A percentile compares a stretch with the other conserved stretches of the same genome.
phyloP scores from a whole-genome alignment of 2,329 filamentous ascomycete species.

The Hypoxylon sp. region DNA sequence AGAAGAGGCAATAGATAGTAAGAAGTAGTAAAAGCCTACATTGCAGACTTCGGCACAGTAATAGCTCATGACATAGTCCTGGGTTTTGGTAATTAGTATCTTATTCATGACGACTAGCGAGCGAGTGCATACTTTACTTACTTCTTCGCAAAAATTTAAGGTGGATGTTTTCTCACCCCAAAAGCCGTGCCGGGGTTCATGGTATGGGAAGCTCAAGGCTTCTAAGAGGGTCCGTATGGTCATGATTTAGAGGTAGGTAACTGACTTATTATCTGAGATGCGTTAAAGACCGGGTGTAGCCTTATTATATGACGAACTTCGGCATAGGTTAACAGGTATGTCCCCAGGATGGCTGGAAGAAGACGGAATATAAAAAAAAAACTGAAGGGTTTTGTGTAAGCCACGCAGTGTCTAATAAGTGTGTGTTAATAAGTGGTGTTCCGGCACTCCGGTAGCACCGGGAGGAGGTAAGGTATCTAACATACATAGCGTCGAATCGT shows the following conservation, averaged over 20 bases:
- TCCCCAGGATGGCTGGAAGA: conserved; percentile 2
- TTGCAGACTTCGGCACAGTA: conserved; percentile 85
- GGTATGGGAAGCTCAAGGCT: conserved; percentile 53
- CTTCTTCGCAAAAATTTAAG: conserved; percentile 86
- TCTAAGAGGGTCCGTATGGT: conserved; percentile 37
- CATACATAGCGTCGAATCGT: conserved; percentile 13
- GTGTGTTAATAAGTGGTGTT: conserved; percentile 23
- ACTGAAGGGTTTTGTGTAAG: conserved; percentile 23
- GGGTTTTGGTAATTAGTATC: conserved; percentile 28
- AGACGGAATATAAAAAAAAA: conserved; percentile 14
- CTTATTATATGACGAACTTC: conserved; percentile 4
- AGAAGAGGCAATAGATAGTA: conserved; percentile 5
- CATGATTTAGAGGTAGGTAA: conserved; percentile 37
- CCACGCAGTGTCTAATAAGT: conserved; percentile 20
- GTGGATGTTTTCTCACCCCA: conserved; percentile 81
- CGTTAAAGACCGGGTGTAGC: background rate
- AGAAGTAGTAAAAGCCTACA: conserved; percentile 49
- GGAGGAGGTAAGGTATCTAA: conserved; percentile 15
- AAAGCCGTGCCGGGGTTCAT: conserved; percentile 63
- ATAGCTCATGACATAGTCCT: conserved; percentile 77
- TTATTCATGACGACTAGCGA: background rate
- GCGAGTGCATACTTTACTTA: conserved; percentile 52
- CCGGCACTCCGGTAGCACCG: conserved; percentile 40
- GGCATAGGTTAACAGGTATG: background rate
- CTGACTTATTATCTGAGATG: conserved; percentile 9